Evolutionary conservation across 208 protist species (phyloP), one percentile per base, ranked within the genome.

Genomic region (Crithidia sp.): DNA sequence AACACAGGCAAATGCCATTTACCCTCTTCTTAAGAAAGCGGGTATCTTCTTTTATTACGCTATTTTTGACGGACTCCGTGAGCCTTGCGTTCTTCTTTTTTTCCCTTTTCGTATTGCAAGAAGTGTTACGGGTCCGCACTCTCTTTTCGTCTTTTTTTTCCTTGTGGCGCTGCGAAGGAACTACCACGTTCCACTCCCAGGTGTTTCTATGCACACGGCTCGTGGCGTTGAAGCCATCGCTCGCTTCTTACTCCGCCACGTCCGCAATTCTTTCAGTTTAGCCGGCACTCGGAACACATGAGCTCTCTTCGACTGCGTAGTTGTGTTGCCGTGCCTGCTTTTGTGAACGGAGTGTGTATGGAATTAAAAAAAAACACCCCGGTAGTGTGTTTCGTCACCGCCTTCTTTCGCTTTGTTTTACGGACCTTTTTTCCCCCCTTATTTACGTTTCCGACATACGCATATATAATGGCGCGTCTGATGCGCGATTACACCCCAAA

Each of bases 401-500:
- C 28, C 28, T 28, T 28, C 55, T 57, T 57, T 37, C 60, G 12
- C n/a, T 52, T 69, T 43, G 14, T 65, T 73, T 54, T 65, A 65
- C 67, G 55, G 61, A 54, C 61, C 61, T 36, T 57, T 19, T 17
- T 44, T 53, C 4, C 3, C 52, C 69, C 55, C 62, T 67, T 69
- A 56, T 63, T 69, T 57, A 3, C 7, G 43, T 61, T 57, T 13
- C 50, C 36, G 47, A 49, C 54, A 71, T 61, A 61, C 13, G 61
- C 54, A 71, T 61, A 61, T 67, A 67, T 57, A 55, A 58, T 19
- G 54, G 28, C 39, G 16, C 17, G 4, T 58, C 13, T 58, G 6
- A 40, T 40, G 19, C 19, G 39, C 54, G 14, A 3, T 17, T 13
- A 49, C 7, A 49, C 2, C 45, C 45, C 28, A 58, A n/a, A 40